Percentiles rank a stretch among this genome's conserved stretches.
Conservation (phyloP, 257 asterid genomes). For the Capsicum rhomboideum region DNA sequence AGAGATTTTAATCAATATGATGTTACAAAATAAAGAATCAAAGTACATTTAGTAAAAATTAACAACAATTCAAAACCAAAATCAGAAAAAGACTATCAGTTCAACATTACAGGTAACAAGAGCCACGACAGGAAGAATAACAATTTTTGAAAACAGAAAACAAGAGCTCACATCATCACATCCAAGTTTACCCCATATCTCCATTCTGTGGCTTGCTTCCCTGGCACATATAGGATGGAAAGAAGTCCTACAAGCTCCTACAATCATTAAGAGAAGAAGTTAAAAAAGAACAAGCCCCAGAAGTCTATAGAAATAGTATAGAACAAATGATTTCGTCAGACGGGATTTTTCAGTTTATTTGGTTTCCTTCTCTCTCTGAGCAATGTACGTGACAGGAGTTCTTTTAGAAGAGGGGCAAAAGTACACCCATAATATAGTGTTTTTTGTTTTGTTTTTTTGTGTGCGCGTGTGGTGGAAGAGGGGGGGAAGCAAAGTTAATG, state of each 20-base stretch:
- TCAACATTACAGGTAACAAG: not conserved
- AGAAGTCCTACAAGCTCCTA: constrained; percentile 97
- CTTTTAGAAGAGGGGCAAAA: not conserved
- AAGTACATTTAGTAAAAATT: not conserved
- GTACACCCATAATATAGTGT: not conserved
- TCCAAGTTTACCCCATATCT: constrained; percentile 96
- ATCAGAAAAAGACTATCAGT: not conserved
- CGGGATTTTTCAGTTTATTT: not conserved
- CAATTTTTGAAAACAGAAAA: not conserved
- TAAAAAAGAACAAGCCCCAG: constrained; percentile 14
- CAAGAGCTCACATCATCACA: constrained; percentile 69
- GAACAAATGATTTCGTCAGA: not conserved
- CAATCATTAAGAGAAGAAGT: constrained; percentile 22
- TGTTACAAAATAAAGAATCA: constrained; percentile 1
- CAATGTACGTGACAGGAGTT: not conserved
- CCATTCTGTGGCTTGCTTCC: constrained; percentile 91
- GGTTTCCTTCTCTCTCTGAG: not conserved
- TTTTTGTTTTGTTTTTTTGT: too few species aligned
- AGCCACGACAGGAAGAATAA: not conserved
- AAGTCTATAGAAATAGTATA: not conserved
- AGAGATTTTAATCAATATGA: not conserved
- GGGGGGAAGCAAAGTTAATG: not conserved
- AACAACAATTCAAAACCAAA: not conserved
- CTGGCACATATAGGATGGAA: constrained; percentile 99
- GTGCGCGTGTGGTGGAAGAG: not conserved